phyloP scores from a whole-genome alignment of 352 stramenopile genomes.

The Globisporangium cystogenes region DNA sequence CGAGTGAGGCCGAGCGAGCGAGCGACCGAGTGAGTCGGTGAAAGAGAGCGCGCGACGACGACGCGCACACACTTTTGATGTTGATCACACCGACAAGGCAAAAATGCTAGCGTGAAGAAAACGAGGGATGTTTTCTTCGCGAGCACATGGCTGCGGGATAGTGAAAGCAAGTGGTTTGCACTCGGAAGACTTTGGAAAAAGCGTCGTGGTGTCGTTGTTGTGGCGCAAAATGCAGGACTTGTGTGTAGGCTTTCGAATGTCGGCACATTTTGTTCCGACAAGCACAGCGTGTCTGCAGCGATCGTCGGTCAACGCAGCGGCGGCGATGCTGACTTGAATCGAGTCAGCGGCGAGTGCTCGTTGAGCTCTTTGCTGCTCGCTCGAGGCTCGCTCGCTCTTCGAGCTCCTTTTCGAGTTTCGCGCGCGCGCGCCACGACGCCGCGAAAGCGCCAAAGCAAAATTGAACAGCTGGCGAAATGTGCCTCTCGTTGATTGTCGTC shows the following conservation, averaged over 20 bases:
- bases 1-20: neutral
- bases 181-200: neutral
- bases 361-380: no score
- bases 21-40: neutral
- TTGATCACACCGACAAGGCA: no score
- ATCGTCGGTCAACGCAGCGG: no score
- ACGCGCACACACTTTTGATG: no score
- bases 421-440: neutral
- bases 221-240: no score
- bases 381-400: neutral
- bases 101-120: slow-evolving; percentile 2
- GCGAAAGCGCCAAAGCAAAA: neutral
- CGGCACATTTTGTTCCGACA: neutral
- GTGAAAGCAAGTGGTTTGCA: neutral
- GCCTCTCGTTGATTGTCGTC: neutral
- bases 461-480: neutral
- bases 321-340: neutral
- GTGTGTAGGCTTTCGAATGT: no score
- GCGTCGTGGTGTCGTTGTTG: no score
- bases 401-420: no score
- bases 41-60: neutral
- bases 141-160: slow-evolving; percentile 3
- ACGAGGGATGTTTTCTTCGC: slow-evolving; percentile 4
- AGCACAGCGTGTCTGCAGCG: no score
- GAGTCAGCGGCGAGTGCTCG: neutral